Conservation (phyloP, 495 filamentous ascomycete species). For the Letharia lupina region DNA sequence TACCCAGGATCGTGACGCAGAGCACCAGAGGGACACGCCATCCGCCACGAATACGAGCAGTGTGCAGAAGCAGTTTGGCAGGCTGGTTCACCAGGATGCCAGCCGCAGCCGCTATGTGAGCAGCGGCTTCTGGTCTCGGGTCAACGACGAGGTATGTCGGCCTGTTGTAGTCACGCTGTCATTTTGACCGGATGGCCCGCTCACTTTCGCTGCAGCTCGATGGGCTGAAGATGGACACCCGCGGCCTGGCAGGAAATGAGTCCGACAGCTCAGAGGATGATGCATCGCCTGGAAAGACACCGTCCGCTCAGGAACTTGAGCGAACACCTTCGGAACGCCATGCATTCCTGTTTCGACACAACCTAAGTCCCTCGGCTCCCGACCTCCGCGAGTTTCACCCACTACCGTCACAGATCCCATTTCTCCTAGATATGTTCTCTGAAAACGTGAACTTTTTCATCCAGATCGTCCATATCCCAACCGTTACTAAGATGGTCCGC, state of each 20-base stretch:
- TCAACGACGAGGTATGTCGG: constrained; percentile 13
- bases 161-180: background rate
- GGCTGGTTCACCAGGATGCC: constrained; percentile 10
- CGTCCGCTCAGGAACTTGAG: constrained; percentile 6
- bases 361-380: background rate
- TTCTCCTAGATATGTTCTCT: constrained; percentile 5
- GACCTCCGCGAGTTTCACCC: constrained; percentile 1
- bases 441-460: constrained; percentile 6
- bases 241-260: constrained; percentile 9
- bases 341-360: constrained; percentile 11
- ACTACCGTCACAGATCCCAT: constrained; percentile 7
- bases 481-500: constrained; percentile 4
- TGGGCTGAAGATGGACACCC: constrained; percentile 9
- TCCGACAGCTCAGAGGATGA: constrained; percentile 10
- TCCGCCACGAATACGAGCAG: constrained; percentile 2
- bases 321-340: constrained; percentile 9
- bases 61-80: constrained; percentile 7
- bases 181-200: background rate
- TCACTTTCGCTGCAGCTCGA: constrained; percentile 5
- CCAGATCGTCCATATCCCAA: constrained; percentile 6
- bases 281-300: constrained; percentile 5
- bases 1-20: constrained; percentile 7
- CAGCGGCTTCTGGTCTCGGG: constrained; percentile 12
- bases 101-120: constrained; percentile 10
- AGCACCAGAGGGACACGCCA: constrained; percentile 7